Base-by-base conservation (phyloP, 192 early-diverging fungal species). In the Backusella macrospora region DNA sequence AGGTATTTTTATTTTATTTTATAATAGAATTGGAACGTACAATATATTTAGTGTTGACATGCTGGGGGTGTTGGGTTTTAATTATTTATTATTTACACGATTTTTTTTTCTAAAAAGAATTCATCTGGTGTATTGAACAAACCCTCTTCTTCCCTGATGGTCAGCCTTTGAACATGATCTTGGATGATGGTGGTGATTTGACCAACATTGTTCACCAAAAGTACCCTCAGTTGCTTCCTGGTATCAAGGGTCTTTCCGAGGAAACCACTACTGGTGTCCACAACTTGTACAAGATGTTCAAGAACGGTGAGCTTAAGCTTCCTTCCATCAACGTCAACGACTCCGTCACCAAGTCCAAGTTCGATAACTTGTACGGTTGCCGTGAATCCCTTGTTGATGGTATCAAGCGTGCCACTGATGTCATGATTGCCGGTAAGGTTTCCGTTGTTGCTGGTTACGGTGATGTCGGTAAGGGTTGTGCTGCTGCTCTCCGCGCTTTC, bases 281-380 rank as follows among this genome's bases (percentile, higher is more conserved):
- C 93, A 90, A 96, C 89, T 88, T 99, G 85, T 98, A 99, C 94
- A 93, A 96, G 92, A 97, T 96, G 96, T 86, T 99, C 72, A 95
- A 93, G 86, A 94, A 97, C 63, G 91, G 92, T 86, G 95, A 92
- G 82, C 91, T 99, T 79, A 97, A 97, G 92, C 89, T 99, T 75
- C 96, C 97, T 66, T 94, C 97, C 84, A 99, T 99, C 90, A 98
- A 99, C 88, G 96, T 99, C 88, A 99, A 99, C 92, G 96, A 98
- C 91, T 98, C 96, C 37, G 97, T 99, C 81, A 96, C 97, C 85
- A 99, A 99, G 92, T 94, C 92, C 89, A 99, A 99, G 92, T 99
- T 99, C 82, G 97, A 99, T 88, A 99, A 99, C 92, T 82, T 99
- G 81, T 99, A 99, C 89, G 97, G 97, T 77, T 99, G 97, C 94